phyloP scores from a whole-genome alignment of 139 green algal genomes.

The Micractinium conductrix region DNA sequence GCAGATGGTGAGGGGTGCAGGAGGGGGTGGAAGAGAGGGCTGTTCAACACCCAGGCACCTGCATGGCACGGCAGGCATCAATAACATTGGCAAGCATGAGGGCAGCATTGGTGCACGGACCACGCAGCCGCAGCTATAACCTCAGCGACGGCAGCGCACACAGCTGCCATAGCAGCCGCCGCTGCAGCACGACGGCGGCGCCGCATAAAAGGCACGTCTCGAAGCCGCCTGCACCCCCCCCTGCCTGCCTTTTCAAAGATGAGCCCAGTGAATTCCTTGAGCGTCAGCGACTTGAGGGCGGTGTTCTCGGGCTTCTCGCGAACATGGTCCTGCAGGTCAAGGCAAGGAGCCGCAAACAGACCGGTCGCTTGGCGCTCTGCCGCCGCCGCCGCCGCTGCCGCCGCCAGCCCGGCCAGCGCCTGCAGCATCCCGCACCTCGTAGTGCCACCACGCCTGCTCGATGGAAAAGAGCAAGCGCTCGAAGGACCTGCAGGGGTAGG shows the following conservation, averaged over 20 bases:
- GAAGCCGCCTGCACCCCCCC: too few relatives aligned
- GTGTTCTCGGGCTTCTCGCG: constrained; percentile 32
- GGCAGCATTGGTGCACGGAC: too few relatives aligned
- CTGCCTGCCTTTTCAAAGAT: constrained; percentile 66
- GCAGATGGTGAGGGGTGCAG: too few relatives aligned
- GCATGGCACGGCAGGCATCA: too few relatives aligned
- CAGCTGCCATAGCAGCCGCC: too few relatives aligned
- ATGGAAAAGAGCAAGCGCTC: constrained; percentile 93
- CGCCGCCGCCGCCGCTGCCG: neutral
- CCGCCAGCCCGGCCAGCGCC: neutral
- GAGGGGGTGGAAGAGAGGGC: too few relatives aligned
- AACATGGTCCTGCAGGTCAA: constrained; percentile 44
- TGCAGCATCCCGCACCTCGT: constrained; percentile 74
- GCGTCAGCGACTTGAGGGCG: constrained; percentile 26
- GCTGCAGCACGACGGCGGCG: too few relatives aligned
- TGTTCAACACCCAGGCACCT: too few relatives aligned
- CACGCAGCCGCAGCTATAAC: too few relatives aligned
- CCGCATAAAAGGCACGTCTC: too few relatives aligned
- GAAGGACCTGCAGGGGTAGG: constrained; percentile 66
- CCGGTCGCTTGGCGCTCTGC: neutral
- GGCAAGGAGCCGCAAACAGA: neutral
- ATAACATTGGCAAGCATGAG: too few relatives aligned
- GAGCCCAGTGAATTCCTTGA: constrained; percentile 75
- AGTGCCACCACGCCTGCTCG: constrained; percentile 97
- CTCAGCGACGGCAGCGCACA: too few relatives aligned